Evolutionary conservation across 257 asterid species (phyloP).

Genomic region (Primulina eburnea): DNA sequence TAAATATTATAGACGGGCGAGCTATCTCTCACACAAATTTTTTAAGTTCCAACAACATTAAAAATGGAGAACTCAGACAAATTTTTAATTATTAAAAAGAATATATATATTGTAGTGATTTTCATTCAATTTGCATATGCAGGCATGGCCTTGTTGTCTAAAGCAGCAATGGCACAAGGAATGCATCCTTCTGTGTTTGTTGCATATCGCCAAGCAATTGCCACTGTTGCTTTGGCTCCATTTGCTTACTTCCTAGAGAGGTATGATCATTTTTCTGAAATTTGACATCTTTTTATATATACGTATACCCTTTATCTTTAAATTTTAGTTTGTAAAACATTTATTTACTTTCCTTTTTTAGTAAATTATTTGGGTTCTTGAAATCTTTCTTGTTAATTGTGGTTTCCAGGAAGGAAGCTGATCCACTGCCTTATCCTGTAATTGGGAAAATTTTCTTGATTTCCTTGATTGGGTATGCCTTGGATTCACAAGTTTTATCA

Average conservation of each 20-base stretch:
- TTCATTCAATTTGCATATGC: conserved; percentile 41
- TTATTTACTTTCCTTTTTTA: not conserved
- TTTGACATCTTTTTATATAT: not conserved
- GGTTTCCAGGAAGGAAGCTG: conserved; percentile 38
- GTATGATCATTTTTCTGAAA: conserved; percentile 9
- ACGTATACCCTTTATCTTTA: not conserved
- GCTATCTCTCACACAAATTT: not conserved
- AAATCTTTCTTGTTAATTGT: no score
- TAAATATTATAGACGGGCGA: not conserved
- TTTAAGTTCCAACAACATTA: not conserved
- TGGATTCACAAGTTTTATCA: not conserved
- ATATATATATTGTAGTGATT: conserved; percentile 40
- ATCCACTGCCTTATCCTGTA: conserved; percentile 37
- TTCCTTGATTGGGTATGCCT: conserved; percentile 56
- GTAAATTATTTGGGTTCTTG: not conserved
- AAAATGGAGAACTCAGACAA: not conserved
- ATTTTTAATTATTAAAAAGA: conserved; percentile 29
- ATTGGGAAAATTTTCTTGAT: conserved; percentile 42
- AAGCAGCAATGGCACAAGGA: conserved; percentile 48
- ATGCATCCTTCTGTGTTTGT: conserved; percentile 58
- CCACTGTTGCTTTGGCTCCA: conserved; percentile 45
- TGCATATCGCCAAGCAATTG: conserved; percentile 59
- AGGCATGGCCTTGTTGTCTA: conserved; percentile 61
- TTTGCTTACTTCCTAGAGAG: conserved; percentile 52
- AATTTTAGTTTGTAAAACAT: not conserved